These are phyloP conservation scores for Fusarium sulawesiense DNA, from an alignment of 2,329 filamentous ascomycete species.

Conservation along the genomic window DNA sequence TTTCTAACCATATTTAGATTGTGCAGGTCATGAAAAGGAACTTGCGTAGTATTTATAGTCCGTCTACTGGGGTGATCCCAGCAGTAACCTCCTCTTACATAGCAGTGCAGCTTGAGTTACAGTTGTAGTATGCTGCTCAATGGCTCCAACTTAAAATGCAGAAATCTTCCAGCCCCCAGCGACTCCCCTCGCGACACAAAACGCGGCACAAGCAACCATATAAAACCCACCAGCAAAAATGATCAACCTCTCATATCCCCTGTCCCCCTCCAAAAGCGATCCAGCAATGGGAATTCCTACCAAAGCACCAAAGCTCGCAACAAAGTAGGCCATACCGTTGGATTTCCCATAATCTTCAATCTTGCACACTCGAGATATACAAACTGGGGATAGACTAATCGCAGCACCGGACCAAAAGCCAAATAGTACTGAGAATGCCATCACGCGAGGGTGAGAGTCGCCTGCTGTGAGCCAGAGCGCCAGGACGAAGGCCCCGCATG, in stretches of 20 bases:
- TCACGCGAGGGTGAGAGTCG: slow-evolving; percentile 60
- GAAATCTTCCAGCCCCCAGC: slow-evolving; percentile 13
- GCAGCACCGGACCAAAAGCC: slow-evolving; percentile 78
- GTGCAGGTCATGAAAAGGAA: not conserved
- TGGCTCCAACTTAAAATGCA: not conserved
- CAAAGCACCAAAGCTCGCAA: slow-evolving; percentile 68
- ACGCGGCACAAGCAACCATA: slow-evolving; percentile 11
- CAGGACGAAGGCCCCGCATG: slow-evolving; percentile 3
- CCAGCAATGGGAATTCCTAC: not conserved
- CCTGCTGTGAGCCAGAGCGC: slow-evolving; percentile 20
- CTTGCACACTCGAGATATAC: slow-evolving; percentile 75
- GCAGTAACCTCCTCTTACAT: not conserved
- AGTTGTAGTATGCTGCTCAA: not conserved
- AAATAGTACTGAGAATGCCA: slow-evolving; percentile 73
- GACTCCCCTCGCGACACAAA: slow-evolving; percentile 14
- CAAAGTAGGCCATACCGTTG: slow-evolving; percentile 75
- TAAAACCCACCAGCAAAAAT: slow-evolving; percentile 20
- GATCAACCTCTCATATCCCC: slow-evolving; percentile 1
- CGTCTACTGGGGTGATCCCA: not conserved
- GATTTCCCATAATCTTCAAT: slow-evolving; percentile 76
- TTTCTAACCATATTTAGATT: not conserved
- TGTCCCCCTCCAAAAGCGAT: not conserved
- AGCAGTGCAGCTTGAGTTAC: not conserved
- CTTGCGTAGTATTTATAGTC: not conserved
- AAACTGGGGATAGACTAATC: slow-evolving; percentile 77